Evolutionary conservation across 164 flowering plant genomes (phyloP), one percentile per base, ranked within the genome.

Genomic region (Chloranthus sessilifolius): DNA sequence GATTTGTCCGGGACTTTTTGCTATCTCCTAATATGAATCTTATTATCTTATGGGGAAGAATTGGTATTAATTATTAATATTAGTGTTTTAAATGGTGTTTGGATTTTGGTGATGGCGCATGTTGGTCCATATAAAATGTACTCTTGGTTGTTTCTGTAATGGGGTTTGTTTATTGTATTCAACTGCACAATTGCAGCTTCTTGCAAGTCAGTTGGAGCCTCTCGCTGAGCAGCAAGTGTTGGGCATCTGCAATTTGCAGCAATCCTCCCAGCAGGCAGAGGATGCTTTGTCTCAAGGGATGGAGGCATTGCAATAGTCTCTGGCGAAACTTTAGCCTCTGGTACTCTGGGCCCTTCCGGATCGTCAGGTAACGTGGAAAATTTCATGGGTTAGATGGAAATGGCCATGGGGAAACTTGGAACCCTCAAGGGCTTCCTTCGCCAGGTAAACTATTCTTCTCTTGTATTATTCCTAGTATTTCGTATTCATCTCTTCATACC

Each of bases 301-400:
- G 90, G 95, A 86, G 23, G 88, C 88, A 2, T 54, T 86, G 73
- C 95, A 85, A 60, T 90, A 85, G 63, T 81, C 95, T 21, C 62
- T 86, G 46, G 85, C 88, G 87, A 86, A 62, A 86, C 95, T 11
- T 62, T 86, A 50, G 75, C 95, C n/a, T 74, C 37, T 35, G 85
- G 83, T n/a, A 66, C 88, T 41, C 81, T 79, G 27, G 72, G 74
- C 20, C 65, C 80, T 4, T 64, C 86, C 1, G 83, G 85, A 12
- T 61, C 90, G 38, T 77, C 88, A 9, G 91, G 86, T 4, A 75
- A 81, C 56, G 88, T 86, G 24, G 91, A 91, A n/a, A 81, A 79
- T 61, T 86, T 83, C 56, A 86, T 86, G 91, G 95, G 95, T 46
- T 90, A 86, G 60, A 86, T 86, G 95, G 90, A 90, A 25, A 81